A percentile compares a stretch with the other conserved stretches of the same genome.
phyloP scores from a whole-genome alignment of 2,329 filamentous ascomycete species.

The Colletotrichum agaves region DNA sequence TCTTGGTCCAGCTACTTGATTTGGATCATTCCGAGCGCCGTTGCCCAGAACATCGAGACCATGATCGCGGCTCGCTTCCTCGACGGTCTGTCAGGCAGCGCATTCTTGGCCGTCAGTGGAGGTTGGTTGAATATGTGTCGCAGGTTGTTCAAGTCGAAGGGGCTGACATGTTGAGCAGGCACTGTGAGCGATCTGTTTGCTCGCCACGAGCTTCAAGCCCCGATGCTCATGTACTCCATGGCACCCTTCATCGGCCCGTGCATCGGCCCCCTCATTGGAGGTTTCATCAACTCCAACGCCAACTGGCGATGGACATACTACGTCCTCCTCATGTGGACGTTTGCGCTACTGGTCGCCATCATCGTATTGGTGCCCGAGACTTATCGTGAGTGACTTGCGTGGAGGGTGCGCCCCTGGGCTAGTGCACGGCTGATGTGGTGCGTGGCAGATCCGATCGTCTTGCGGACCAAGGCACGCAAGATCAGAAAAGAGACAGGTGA shows the following conservation, averaged over 20 bases:
- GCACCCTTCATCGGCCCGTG: slow-evolving; percentile 72
- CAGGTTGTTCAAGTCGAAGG: too few species aligned
- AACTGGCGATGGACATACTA: slow-evolving; percentile 89
- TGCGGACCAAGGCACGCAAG: slow-evolving; percentile 76
- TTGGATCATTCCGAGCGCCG: slow-evolving; percentile 84
- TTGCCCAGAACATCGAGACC: slow-evolving; percentile 83
- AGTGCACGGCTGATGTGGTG: slow-evolving; percentile 20
- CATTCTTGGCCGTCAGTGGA: slow-evolving; percentile 71
- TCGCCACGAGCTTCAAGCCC: slow-evolving; percentile 74
- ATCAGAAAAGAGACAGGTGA: slow-evolving; percentile 83
- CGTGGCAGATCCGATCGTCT: slow-evolving; percentile 68
- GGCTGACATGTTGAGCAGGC: not conserved
- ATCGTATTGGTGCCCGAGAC: slow-evolving; percentile 85
- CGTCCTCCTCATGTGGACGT: slow-evolving; percentile 83
- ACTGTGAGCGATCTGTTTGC: slow-evolving; percentile 86
- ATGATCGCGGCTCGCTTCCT: slow-evolving; percentile 84
- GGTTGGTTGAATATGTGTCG: too few species aligned
- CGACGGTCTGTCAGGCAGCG: slow-evolving; percentile 75
- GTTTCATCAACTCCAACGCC: slow-evolving; percentile 82
- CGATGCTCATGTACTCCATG: slow-evolving; percentile 84
- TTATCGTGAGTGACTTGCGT: slow-evolving; percentile 66
- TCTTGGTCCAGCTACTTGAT: slow-evolving; percentile 81
- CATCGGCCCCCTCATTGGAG: slow-evolving; percentile 72
- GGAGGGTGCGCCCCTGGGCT: slow-evolving; percentile 25
- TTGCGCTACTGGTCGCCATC: slow-evolving; percentile 71